Percentiles rank a stretch among this genome's conserved stretches.
These are phyloP conservation scores for Backusella westeae DNA, from an alignment of 192 early-diverging fungal species.

Conservation along the genomic window DNA sequence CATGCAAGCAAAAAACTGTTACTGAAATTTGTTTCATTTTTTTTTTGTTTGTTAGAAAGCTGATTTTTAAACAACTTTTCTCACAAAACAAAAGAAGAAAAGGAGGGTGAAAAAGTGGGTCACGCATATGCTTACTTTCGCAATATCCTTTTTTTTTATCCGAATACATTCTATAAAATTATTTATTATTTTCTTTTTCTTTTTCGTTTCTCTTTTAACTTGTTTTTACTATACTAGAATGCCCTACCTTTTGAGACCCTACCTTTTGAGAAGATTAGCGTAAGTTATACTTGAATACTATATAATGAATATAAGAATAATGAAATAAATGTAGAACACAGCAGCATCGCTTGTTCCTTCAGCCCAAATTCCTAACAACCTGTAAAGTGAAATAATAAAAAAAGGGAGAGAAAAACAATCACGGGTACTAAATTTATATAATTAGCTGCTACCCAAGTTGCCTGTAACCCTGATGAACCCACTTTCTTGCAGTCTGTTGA, in stretches of 20 bases:
- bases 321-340: not conserved
- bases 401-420: not conserved
- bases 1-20: not conserved
- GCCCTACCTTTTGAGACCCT: not conserved
- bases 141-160: not conserved
- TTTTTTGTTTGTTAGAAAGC: not conserved
- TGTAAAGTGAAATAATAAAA: not conserved
- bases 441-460: slow-evolving; percentile 47
- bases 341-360: not conserved
- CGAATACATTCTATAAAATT: not conserved
- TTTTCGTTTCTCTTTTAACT: not conserved
- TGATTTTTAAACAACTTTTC: not conserved
- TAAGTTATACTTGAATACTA: not conserved
- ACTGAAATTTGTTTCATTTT: not conserved
- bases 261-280: not conserved
- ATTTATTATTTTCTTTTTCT: not conserved
- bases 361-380: not conserved
- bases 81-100: not conserved
- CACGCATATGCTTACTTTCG: not conserved
- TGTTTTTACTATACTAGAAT: not conserved
- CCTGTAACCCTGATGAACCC: slow-evolving; percentile 67
- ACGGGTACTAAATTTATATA: not conserved
- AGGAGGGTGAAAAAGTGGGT: not conserved
- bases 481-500: slow-evolving; percentile 70
- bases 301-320: not conserved